These are phyloP conservation scores for Alternaria consortialis DNA, from an alignment of 2,329 filamentous ascomycete genomes.

Conservation along the genomic window DNA sequence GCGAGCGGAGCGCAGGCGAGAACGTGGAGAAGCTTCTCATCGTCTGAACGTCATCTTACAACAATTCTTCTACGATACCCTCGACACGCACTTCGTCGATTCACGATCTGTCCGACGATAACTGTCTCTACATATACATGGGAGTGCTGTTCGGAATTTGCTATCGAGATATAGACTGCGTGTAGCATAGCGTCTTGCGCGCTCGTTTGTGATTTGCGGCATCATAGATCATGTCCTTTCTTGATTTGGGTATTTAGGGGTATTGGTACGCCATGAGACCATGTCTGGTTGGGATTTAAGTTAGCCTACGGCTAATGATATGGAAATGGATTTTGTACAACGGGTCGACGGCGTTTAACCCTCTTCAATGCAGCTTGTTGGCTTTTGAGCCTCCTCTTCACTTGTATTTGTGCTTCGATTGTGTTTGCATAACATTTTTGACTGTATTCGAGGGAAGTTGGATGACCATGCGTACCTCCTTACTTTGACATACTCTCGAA, in stretches of 20 bases:
- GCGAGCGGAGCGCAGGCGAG: constrained; percentile 31
- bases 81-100: not conserved
- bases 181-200: not conserved
- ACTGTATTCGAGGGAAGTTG: too few species aligned
- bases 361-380: too few species aligned
- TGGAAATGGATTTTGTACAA: not conserved
- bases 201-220: not conserved
- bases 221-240: not conserved
- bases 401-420: too few species aligned
- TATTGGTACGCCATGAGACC: not conserved
- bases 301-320: not conserved
- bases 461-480: too few species aligned
- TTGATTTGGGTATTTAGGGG: not conserved
- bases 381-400: too few species aligned
- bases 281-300: not conserved
- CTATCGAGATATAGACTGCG: not conserved
- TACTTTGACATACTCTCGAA: too few species aligned
- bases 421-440: too few species aligned
- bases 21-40: constrained; percentile 45
- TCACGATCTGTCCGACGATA: not conserved
- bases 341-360: too few species aligned
- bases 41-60: constrained; percentile 13
- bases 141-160: not conserved
- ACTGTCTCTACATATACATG: not conserved
- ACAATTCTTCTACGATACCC: constrained; percentile 11